Evolutionary conservation across 345 rosid species (phyloP).

Genomic region (Gossypium raimondii): DNA sequence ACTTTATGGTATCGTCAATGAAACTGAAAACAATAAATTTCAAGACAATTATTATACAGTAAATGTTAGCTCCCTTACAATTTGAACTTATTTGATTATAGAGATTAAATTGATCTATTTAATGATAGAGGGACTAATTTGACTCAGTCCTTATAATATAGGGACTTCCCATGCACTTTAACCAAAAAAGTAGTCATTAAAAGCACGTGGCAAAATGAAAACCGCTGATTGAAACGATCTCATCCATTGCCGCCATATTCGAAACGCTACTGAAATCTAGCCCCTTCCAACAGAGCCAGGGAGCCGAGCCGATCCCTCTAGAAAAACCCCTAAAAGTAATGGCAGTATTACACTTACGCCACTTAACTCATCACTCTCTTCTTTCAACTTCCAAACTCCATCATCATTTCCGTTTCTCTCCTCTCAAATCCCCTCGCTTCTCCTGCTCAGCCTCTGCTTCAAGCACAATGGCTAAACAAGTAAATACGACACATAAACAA

Average conservation of each 20-base stretch:
- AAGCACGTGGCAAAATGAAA: neutral
- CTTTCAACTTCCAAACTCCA: neutral
- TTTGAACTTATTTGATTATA: no score
- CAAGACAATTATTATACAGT: no score
- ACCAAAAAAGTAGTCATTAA: neutral
- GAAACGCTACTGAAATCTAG: neutral
- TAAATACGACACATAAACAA: neutral
- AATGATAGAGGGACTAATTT: no score
- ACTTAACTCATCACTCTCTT: constrained; percentile 18
- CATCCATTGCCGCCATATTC: constrained; percentile 13
- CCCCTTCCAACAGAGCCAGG: neutral
- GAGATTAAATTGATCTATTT: no score
- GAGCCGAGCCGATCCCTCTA: constrained; percentile 17
- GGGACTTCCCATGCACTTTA: no score
- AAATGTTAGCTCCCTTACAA: no score
- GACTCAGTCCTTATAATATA: no score
- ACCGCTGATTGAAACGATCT: neutral
- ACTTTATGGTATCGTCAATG: no score
- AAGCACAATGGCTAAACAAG: constrained; percentile 62
- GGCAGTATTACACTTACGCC: constrained; percentile 23
- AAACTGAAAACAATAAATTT: no score
- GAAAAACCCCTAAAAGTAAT: constrained; percentile 1
- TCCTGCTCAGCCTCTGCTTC: constrained; percentile 39
- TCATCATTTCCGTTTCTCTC: constrained; percentile 29
- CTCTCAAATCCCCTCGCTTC: constrained; percentile 22